Percentiles rank a stretch among this genome's conserved stretches.
Evolutionary conservation across 1,284 basidiomycete species (phyloP).

Genomic region (Takashimella tepidaria): DNA sequence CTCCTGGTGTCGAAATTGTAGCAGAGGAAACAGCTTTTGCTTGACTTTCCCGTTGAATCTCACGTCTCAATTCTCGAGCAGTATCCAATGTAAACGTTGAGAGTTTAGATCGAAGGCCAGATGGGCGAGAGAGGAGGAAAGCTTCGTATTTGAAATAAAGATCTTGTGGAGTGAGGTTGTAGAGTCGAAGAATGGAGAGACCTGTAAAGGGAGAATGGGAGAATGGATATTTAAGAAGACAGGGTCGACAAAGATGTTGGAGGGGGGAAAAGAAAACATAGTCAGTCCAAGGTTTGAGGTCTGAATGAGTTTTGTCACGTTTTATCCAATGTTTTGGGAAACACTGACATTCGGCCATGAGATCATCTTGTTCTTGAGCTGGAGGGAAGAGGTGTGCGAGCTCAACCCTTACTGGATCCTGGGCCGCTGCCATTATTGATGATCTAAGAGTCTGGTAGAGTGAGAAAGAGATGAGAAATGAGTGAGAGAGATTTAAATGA

Average conservation of each 20-base stretch:
- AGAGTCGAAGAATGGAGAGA: conserved; percentile 43
- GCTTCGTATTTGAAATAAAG: conserved; percentile 51
- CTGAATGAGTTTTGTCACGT: background rate
- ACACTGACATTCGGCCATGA: conserved; percentile 42
- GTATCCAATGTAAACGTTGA: conserved; percentile 40
- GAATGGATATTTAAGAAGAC: conserved; percentile 40
- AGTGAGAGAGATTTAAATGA: conserved; percentile 42
- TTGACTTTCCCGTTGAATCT: conserved; percentile 45
- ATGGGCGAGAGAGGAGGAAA: conserved; percentile 45
- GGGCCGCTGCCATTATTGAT: conserved; percentile 20
- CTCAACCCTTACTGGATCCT: conserved; percentile 20
- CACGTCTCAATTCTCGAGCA: conserved; percentile 43
- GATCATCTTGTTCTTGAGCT: conserved; percentile 34
- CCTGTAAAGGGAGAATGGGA: conserved; percentile 27
- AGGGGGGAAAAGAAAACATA: too few relatives aligned
- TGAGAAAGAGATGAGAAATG: background rate
- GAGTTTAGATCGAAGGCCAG: conserved; percentile 40
- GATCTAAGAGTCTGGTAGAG: background rate
- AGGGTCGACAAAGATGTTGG: background rate
- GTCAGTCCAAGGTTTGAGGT: too few relatives aligned
- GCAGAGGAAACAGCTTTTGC: conserved; percentile 25
- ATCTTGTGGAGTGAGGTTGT: conserved; percentile 41
- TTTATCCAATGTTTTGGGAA: background rate
- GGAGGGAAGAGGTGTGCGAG: conserved; percentile 32
- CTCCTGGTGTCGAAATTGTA: conserved; percentile 7